Percentiles rank a stretch among this genome's conserved stretches.
Conservation (phyloP, 1,139 yeast genomes). For the Zygosaccharomyces pseudobailii region DNA sequence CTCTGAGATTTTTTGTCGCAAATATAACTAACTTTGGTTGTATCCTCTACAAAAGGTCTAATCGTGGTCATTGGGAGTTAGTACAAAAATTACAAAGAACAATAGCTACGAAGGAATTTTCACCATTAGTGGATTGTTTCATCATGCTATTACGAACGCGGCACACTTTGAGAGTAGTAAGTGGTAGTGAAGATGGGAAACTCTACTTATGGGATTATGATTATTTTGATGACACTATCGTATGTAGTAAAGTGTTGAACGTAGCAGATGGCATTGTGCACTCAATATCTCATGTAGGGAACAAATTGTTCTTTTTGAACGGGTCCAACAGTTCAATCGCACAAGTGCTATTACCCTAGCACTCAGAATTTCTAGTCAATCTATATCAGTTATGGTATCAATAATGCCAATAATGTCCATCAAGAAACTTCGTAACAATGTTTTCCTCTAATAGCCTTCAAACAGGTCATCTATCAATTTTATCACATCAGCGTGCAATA, state of each 20-base stretch:
- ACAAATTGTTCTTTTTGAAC: constrained; percentile 9
- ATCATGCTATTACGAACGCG: constrained; percentile 3
- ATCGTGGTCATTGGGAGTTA: constrained; percentile 22
- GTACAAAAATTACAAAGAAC: constrained; percentile 9
- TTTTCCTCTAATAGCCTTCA: constrained; percentile 21
- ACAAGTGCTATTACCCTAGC: constrained; percentile 4
- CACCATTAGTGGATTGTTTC: constrained; percentile 19
- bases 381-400: too few relatives aligned
- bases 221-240: constrained; percentile 9
- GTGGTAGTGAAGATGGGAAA: constrained; percentile 23
- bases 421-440: too few relatives aligned
- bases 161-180: constrained; percentile 6
- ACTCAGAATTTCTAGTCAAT: background rate
- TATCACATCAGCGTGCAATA: constrained; percentile 38
- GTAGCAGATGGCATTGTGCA: constrained; percentile 9
- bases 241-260: constrained; percentile 1
- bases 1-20: constrained; percentile 11
- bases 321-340: constrained; percentile 11
- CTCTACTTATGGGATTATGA: constrained; percentile 20
- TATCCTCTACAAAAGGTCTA: constrained; percentile 17
- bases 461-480: constrained; percentile 36
- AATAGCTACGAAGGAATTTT: background rate
- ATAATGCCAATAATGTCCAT: too few relatives aligned
- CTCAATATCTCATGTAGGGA: constrained; percentile 5
- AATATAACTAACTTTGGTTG: constrained; percentile 22